phyloP scores from a whole-genome alignment of 805 yeast species.

The Hanseniaspora guilliermondii region DNA sequence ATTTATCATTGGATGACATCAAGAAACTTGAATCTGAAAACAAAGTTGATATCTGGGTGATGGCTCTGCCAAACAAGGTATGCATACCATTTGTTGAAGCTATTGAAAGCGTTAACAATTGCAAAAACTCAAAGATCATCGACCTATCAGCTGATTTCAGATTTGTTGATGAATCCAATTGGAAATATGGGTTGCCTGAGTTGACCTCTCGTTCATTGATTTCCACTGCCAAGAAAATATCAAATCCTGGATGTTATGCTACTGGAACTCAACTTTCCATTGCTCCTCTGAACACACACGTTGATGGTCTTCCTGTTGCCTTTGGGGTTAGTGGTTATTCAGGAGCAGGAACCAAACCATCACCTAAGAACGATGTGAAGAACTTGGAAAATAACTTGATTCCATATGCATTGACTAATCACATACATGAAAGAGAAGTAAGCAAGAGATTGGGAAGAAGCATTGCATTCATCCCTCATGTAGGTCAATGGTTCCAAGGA shows the following conservation, averaged over 20 bases:
- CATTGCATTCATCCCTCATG: conserved; percentile 92
- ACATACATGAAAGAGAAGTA: conserved; percentile 90
- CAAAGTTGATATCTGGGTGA: conserved; percentile 91
- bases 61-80: conserved; percentile 98
- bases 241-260: conserved; percentile 99
- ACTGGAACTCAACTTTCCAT: conserved; percentile 92
- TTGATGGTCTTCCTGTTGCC: conserved; percentile 63
- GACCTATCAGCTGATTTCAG: conserved; percentile 94
- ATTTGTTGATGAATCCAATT: conserved; percentile 74
- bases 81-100: conserved; percentile 80
- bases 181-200: conserved; percentile 96
- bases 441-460: conserved; percentile 63
- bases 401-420: conserved; percentile 93
- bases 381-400: conserved; percentile 70
- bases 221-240: conserved; percentile 62
- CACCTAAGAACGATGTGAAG: conserved; percentile 80
- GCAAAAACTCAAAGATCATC: conserved; percentile 60
- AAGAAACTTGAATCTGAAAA: conserved; percentile 59
- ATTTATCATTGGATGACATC: conserved; percentile 78
- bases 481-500: conserved; percentile 99
- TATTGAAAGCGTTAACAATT: conserved; percentile 50
- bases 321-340: conserved; percentile 98
- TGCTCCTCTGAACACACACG: conserved; percentile 65
- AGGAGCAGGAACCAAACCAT: conserved; percentile 98
- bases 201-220: conserved; percentile 56